These are phyloP conservation scores for Chlorella sp. DNA, from an alignment of 139 green algal genomes.

Conservation along the genomic window DNA sequence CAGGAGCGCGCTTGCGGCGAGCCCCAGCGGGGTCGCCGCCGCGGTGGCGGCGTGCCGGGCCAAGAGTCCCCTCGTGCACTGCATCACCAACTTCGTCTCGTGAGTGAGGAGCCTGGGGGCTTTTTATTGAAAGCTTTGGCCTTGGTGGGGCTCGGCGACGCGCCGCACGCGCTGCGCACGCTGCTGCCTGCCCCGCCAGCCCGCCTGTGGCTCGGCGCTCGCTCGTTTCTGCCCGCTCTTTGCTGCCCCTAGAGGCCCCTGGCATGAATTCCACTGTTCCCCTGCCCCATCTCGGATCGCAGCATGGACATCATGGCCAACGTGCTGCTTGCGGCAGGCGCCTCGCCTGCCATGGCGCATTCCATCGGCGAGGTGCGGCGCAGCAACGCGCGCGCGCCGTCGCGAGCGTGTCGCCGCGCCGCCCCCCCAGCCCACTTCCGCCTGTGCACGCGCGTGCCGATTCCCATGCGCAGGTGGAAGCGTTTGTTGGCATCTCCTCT, in stretches of 20 bases:
- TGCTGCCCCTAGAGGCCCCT: not conserved
- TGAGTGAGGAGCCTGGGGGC: not conserved
- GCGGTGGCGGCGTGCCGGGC: not conserved
- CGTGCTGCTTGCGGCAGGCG: conserved; percentile 70
- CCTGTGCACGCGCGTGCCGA: conserved; percentile 2
- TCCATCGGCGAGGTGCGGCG: conserved; percentile 24
- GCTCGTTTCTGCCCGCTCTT: not conserved
- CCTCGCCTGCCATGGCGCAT: conserved; percentile 76
- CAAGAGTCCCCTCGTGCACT: conserved; percentile 56
- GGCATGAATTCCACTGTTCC: not conserved
- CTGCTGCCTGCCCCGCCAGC: conserved; percentile 1
- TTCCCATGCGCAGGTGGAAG: conserved; percentile 55
- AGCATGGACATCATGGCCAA: conserved; percentile 89
- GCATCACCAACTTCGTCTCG: conserved; percentile 80
- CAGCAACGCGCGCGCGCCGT: too few relatives aligned
- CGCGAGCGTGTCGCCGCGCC: too few relatives aligned
- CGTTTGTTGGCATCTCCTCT: conserved; percentile 61
- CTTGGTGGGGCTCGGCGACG: not conserved
- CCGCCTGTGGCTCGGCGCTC: not conserved
- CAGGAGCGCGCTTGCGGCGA: not conserved
- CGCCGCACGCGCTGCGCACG: not conserved
- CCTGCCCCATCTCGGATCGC: too few relatives aligned
- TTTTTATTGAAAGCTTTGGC: not conserved
- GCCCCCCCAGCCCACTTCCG: too few relatives aligned
- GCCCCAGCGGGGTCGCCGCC: not conserved